Evolutionary conservation across 2,329 filamentous ascomycete genomes (phyloP), one percentile per base, ranked within the genome.

Genomic region (Diaporthe sp.): DNA sequence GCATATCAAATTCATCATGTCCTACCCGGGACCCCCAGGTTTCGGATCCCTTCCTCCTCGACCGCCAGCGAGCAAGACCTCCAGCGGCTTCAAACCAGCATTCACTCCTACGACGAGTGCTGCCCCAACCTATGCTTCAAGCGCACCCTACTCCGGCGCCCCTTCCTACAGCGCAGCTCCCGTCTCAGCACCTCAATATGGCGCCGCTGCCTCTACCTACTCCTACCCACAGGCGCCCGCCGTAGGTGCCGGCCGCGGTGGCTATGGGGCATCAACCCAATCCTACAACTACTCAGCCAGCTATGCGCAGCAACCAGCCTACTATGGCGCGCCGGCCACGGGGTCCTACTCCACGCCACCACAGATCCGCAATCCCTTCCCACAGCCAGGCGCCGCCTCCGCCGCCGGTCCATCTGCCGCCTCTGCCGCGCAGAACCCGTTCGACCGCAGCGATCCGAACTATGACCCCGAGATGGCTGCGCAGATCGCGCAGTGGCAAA

Each of bases 401-500:
- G 82, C 80, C 77, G 33, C 45, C 28, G 38, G 80, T 77, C 25
- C 45, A 25, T 28, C 57, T 25, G 70, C 25, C 57, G 38, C 57
- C 52, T 22, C 81, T 77, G 78, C 80, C 68, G 76, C 79, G 76
- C 70, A 73, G 55, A 76, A 76, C 50, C 67, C 74, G 30, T 76
- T 75, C 40, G 75, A 76, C 71, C 75, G 77, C 74, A 82, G 79
- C 73, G 79, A 78, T 75, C 84, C 82, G 77, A 87, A 88, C 77
- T 90, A 88, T 81, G 89, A 98, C 80, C 91, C 95, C 4, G 95
- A 98, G 78, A 93, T 95, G 86, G 95, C 97, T 74, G 95, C 95
- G 40, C 95, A 97, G 83, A 96, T 98, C 76, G 95, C 96, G 66
- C 94, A 97, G 83, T 98, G 96, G 95, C 95, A 97, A 84, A 96